phyloP scores from a whole-genome alignment of 176 grass and related monocot species.

The Oryza punctata region DNA sequence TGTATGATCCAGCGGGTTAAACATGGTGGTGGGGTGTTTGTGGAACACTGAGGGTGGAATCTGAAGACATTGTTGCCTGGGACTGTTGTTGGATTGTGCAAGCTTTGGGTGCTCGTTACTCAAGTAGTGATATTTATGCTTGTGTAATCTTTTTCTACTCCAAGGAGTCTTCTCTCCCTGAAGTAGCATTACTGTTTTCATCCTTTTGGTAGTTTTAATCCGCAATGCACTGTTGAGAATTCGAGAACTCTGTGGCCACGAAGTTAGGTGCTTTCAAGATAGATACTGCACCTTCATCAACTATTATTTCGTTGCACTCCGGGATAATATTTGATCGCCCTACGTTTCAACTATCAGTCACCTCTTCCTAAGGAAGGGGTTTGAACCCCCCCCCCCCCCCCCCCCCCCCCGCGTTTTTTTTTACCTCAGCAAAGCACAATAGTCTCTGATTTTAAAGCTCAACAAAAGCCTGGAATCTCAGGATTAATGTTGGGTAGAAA shows the following conservation, averaged over 20 bases:
- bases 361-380: too few relatives aligned
- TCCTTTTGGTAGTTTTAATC: background rate
- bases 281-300: background rate
- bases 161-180: background rate
- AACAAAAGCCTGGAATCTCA: too few relatives aligned
- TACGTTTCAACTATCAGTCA: too few relatives aligned
- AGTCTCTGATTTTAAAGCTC: too few relatives aligned
- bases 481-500: too few relatives aligned
- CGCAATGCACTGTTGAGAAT: background rate
- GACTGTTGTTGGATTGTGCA: constrained; percentile 34
- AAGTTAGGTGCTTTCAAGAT: background rate
- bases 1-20: constrained; percentile 34
- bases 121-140: constrained; percentile 27
- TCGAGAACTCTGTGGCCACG: background rate
- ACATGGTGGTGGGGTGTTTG: background rate
- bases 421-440: too few relatives aligned
- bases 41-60: constrained; percentile 6
- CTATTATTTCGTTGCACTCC: too few relatives aligned
- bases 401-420: too few relatives aligned
- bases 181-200: background rate
- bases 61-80: background rate
- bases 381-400: too few relatives aligned
- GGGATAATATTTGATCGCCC: too few relatives aligned
- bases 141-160: background rate
- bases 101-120: background rate